Base-by-base conservation (phyloP, 305 asterid genomes). In the Nicotiana rustica region DNA sequence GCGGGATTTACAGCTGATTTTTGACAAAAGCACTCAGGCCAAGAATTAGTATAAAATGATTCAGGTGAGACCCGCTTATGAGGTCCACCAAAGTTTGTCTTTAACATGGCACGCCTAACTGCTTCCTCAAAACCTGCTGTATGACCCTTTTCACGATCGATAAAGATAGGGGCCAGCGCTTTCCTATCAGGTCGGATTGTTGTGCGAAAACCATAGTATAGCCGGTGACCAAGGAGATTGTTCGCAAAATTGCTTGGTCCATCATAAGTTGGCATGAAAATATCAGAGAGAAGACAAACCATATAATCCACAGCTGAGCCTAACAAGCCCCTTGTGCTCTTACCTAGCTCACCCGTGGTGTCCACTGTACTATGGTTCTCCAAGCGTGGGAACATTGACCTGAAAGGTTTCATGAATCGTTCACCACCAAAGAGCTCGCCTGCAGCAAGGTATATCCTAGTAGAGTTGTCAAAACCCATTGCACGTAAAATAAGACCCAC, bases 1-100 rank as follows among this genome's bases (percentile, higher is more conserved):
- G 93, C 93, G 13, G 89, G 90, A 91, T 93, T 89, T 61, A 87
- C 77, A 56, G 99, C 90, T 10, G 93, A 81, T 52, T 86, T 83
- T 87, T 91, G 97, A 86, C 99, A 96, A 88, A 96, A 96, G 89
- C 99, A 96, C 82, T 96, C 98, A 0, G 99, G 98, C 99, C 99
- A 94, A 14, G 99, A 92, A 85, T 96, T 96, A 12, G 98, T 94
- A 73, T 94, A 94, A 85, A 96, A 93, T 0, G 99, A 94, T 85
- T 94, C 99, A 0, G 99, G 98, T 14, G 95, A 57, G 25, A 96
- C 85, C 76, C 98, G 91, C 84, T 91, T 90, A 87, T 92, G 98
- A 35, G 98, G 99, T 67, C 97, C 97, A 17, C 99, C 99, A 41
- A 96, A 92, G 89, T 90, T 92, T n/a, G 97, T 88, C 76, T 86